These are phyloP conservation scores for Ophiosphaerella herpotricha DNA, from an alignment of 2,329 filamentous ascomycete genomes.

Conservation along the genomic window DNA sequence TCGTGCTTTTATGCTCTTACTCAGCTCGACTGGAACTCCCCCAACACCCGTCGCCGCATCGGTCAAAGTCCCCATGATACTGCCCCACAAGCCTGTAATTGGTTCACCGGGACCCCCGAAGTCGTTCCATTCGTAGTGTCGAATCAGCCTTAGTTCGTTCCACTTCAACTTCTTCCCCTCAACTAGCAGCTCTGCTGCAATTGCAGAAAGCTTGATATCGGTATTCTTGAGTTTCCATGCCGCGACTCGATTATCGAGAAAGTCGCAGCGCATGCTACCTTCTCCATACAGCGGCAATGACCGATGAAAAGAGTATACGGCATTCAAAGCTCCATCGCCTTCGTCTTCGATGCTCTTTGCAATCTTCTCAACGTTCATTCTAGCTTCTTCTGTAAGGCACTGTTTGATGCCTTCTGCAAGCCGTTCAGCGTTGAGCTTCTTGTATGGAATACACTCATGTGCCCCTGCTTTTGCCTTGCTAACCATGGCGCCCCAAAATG, in stretches of 20 bases:
- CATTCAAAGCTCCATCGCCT: conserved; percentile 71
- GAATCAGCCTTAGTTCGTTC: conserved; percentile 65
- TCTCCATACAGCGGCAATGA: conserved; percentile 57
- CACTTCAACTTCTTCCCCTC: conserved; percentile 65
- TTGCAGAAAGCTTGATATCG: conserved; percentile 62
- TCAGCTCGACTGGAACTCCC: conserved; percentile 65
- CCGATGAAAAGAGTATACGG: conserved; percentile 68
- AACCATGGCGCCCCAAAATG: conserved; percentile 77
- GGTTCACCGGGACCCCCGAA: conserved; percentile 77
- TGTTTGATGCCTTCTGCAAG: conserved; percentile 73
- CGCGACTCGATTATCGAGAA: conserved; percentile 66
- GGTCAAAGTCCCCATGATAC: conserved; percentile 62
- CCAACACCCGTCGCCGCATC: conserved; percentile 67
- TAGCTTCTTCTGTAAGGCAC: conserved; percentile 66
- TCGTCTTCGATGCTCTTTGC: conserved; percentile 64
- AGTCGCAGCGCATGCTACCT: conserved; percentile 64
- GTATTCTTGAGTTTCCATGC: conserved; percentile 69
- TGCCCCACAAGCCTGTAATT: conserved; percentile 67
- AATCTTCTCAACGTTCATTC: conserved; percentile 61
- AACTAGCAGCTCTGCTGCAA: conserved; percentile 69
- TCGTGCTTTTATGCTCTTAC: conserved; percentile 61
- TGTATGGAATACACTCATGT: conserved; percentile 67
- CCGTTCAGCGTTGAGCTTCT: conserved; percentile 65
- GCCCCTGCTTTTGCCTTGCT: conserved; percentile 67
- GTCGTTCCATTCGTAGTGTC: conserved; percentile 76